Percentiles rank a stretch among this genome's conserved stretches.
These are phyloP conservation scores for Hyparrhenia diplandra DNA, from an alignment of 176 grass and related monocot genomes.

Conservation along the genomic window DNA sequence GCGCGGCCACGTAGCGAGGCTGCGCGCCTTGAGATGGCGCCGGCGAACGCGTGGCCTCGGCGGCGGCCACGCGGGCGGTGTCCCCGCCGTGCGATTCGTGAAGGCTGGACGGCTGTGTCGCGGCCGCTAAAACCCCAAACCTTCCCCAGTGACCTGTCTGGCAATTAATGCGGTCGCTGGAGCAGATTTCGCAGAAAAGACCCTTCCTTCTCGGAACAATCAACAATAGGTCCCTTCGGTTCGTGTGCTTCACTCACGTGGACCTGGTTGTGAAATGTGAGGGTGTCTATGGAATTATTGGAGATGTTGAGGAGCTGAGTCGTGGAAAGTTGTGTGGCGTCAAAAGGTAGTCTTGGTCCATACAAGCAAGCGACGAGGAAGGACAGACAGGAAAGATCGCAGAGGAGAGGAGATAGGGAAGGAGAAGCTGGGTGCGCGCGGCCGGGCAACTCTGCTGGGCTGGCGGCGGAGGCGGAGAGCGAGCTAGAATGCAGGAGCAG, in stretches of 20 bases:
- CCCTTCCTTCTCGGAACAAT: fast-evolving
- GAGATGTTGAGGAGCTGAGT: background rate
- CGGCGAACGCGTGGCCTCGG: slow-evolving; percentile 33
- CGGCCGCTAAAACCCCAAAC: slow-evolving; percentile 33
- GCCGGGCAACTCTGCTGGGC: background rate
- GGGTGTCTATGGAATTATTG: fast-evolving
- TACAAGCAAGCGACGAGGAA: background rate
- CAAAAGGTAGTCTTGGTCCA: slow-evolving; percentile 14
- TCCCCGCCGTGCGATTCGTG: background rate
- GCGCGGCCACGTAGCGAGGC: slow-evolving; percentile 41
- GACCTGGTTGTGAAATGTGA: background rate
- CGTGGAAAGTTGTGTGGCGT: background rate
- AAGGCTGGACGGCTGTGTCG: background rate
- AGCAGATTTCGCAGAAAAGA: fast-evolving
- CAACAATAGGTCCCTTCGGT: fast-evolving
- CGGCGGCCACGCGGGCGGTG: slow-evolving; percentile 2
- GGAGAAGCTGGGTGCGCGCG: background rate
- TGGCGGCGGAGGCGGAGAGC: background rate
- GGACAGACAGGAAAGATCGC: background rate
- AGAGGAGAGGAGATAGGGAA: background rate
- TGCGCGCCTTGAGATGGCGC: slow-evolving; percentile 54
- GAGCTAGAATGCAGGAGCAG: slow-evolving; percentile 60
- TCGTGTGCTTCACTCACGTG: fast-evolving
- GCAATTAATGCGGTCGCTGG: slow-evolving; percentile 3
- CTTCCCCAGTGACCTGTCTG: background rate